Conservation (phyloP, 371 early-diverging fungal species). For the Coemansia sp. region DNA sequence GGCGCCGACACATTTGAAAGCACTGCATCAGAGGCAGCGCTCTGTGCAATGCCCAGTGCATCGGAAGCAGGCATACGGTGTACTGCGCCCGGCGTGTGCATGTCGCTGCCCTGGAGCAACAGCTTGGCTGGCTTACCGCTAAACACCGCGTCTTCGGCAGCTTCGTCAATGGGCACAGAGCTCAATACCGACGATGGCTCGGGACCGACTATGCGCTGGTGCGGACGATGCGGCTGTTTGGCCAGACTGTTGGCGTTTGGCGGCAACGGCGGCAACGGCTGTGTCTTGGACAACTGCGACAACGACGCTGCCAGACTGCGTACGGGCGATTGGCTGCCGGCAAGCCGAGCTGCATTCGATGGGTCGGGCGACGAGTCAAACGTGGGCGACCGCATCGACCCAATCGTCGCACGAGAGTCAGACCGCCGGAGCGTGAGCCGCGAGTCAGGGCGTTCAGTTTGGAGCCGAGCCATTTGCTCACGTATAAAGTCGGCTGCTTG, state of each 20-base stretch:
- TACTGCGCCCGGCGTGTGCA: background rate
- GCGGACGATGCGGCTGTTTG: constrained; percentile 3
- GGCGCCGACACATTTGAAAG: background rate
- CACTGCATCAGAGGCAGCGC: background rate
- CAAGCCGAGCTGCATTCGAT: background rate
- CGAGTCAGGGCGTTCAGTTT: constrained; percentile 30
- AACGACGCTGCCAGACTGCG: constrained; percentile 17
- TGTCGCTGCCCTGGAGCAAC: constrained; percentile 5
- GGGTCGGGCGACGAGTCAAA: constrained; percentile 6
- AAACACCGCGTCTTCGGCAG: background rate
- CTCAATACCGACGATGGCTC: constrained; percentile 2
- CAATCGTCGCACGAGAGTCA: constrained; percentile 1
- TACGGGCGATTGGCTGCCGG: constrained; percentile 18
- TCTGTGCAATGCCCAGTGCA: constrained; percentile 8
- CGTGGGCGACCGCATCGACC: background rate
- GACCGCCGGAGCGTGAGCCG: constrained; percentile 19
- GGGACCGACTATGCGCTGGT: constrained; percentile 31
- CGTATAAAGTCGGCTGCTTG: constrained; percentile 50
- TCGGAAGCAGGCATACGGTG: constrained; percentile 5
- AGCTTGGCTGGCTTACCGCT: background rate
- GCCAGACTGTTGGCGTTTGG: background rate
- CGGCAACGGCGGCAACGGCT: constrained; percentile 17
- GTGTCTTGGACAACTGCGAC: constrained; percentile 10
- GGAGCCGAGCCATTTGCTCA: constrained; percentile 45
- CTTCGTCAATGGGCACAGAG: background rate